Evolutionary conservation across 352 stramenopile genomes (phyloP), one percentile per base, ranked within the genome.

Genomic region (Elongisporangium undulatum): DNA sequence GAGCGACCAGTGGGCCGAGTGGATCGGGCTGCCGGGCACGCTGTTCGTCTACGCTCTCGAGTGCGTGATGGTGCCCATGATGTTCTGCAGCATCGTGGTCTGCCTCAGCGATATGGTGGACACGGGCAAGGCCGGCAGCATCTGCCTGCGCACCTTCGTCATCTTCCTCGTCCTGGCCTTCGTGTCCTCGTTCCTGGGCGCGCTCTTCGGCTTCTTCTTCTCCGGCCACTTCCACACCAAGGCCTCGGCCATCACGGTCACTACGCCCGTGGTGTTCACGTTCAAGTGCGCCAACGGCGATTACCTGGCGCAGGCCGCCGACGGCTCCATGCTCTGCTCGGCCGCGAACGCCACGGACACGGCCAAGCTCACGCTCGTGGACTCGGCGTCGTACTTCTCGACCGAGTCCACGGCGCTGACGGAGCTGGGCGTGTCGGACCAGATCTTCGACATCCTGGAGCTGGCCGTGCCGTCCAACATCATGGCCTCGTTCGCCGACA

Each of bases 381-480:
- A 88, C 64, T 79, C 74, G 21, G 67, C 66, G 8, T 68, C 63
- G 22, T 86, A 79, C 49, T 80, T 89, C 56, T 29, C 66, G 49
- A 61, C 62, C 10, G 59, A 67, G 3, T 58, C 75, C 41, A 71
- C 68, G 12, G 68, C 71, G 20, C 82, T 76, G 61, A 59, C 68
- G 29, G 63, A 66, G 48, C 68, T 89, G 45, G 79, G 70, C 34
- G 73, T 91, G 8, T 85, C 79, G 7, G 77, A 91, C 62, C 79
- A 91, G 61, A 66, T 92, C 56, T 86, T 93, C 57, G 66, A 62
- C 39, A 92, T 91, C 59, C 53, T 89, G 45, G 74, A 76, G 29
- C 64, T 75, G 39, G 66, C 90, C 34, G 76, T 94, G 58, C 85
- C 85, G 13, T 68, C 80, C 34, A 92, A 94, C 63, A 83, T 92